Base-by-base conservation (phyloP, 2,329 filamentous ascomycete species). In the Aspergillus thermomutatus region DNA sequence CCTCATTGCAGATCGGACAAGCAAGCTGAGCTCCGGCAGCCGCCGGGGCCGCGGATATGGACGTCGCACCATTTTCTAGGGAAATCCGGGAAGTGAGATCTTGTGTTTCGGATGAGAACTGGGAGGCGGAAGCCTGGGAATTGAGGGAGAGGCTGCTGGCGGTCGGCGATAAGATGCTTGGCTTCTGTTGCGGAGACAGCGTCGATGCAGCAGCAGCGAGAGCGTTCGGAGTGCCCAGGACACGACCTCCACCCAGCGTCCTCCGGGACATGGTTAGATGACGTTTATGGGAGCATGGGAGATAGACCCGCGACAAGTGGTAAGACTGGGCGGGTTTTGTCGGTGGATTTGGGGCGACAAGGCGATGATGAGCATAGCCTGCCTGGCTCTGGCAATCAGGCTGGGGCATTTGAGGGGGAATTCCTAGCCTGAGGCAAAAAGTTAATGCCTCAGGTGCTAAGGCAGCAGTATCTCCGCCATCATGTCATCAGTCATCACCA, bases 1-100 rank as follows among this genome's bases (percentile, higher is more conserved):
- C 92, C 77, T 97, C 95, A 66, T 87, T 92, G 76, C 94, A 99
- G 71, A 99, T 99, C n/a, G 94, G 94, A 73, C 94, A 99, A 54
- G 93, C 86, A 57, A 99, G 85, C 73, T 84, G 84, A 62, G 84
- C 84, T 64, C 83, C 84, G 54, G 85, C 78, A 52, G 85, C 82
- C 50, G 77, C 80, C 61, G 82, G 81, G 50, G 72, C 73, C 19
- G 74, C 73, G 50, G 76, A 75, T 53, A 77, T 75, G 48, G 78
- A 78, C 66, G 79, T 75, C 43, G 80, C 80, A 60, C 81, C 79
- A 76, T 83, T 82, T 45, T 84, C 83, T 51, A 94, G 77, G 54
- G 89, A 92, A 66, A 97, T 88, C 69, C 90, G 89, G 54, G 91
- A 90, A 40, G 85, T 84, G 53, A 97, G 83, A 69, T 96, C 92